Base-by-base conservation (phyloP, 2,329 filamentous ascomycete species). In the Ascochyta pisi region DNA sequence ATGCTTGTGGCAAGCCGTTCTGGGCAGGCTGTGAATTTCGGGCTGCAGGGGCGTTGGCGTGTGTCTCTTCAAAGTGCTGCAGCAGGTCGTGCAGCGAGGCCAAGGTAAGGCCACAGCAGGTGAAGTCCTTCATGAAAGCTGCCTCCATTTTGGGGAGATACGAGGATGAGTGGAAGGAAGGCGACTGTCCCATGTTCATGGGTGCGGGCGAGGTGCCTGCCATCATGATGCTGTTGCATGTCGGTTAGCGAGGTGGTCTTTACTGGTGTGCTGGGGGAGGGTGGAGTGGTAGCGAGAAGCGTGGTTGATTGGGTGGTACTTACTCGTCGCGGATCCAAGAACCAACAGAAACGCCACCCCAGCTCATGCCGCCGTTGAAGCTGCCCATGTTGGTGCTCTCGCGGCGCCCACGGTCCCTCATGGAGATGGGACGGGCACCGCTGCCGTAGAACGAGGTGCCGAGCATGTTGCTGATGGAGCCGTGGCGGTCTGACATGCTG, bases 281-380 rank as follows among this genome's bases (percentile, higher is more conserved):
- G 27, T 40, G 24, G 26, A 24, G 24, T 34, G 45, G 44, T 31
- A 12, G 35, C 26, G 41, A 46, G 35, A 23, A 41, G 46, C 53
- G 23, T 31, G 37, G 52, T 24, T 39, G 9, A 9, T 26, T 6
- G 39, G 35, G 53, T 41, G 19, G 33, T 29, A 89, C 94, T 87
- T 87, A 99, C 95, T 99, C 95, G 80, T 99, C 94, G 76, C 91
- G 86, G 77, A 99, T 95, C 83, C 96, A 98, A 72, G 94, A 98
- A 61, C 94, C 94, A 63, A 98, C 91, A 8, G 94, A 98, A 58
- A 96, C 87, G 63, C 93, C 94, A 73, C 94, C 94, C 93, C 94
- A 99, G 78, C 93, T 97, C 88, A 96, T 92, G 68, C 94, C 93
- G 62, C 88, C 89, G 47, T 84, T 80, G 58, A 88, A 77, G 71